Percentiles rank a stretch among this genome's conserved stretches.
Evolutionary conservation across 768 basidiomycete genomes (phyloP).

Genomic region (Naganishia antarctica): DNA sequence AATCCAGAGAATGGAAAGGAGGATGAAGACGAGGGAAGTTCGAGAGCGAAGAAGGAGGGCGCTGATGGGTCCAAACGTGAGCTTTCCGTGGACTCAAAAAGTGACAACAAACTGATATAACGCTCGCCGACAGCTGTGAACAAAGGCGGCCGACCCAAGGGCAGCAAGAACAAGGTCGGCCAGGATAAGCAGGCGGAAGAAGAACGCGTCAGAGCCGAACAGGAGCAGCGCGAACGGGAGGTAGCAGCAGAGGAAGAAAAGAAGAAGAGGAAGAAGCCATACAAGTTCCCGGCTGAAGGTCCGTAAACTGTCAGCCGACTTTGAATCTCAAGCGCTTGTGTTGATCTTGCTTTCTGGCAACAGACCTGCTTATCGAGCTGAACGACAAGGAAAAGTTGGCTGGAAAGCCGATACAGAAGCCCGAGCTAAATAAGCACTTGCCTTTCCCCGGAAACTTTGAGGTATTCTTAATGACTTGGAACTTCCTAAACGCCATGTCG

Average conservation of each 20-base stretch:
- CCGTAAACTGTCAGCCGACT: constrained; percentile 18
- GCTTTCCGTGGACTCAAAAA: background rate
- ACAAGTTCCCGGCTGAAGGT: constrained; percentile 48
- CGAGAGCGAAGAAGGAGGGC: constrained; percentile 22
- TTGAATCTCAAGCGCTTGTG: no score
- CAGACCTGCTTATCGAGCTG: constrained; percentile 45
- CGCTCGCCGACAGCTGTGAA: background rate
- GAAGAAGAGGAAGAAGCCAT: constrained; percentile 38
- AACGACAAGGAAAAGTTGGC: constrained; percentile 32
- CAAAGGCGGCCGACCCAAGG: constrained; percentile 17
- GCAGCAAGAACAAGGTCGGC: constrained; percentile 11
- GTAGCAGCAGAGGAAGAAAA: constrained; percentile 32
- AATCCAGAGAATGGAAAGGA: constrained; percentile 24
- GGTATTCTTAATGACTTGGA: constrained; percentile 84
- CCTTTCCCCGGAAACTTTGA: constrained; percentile 59
- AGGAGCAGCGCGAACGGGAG: constrained; percentile 28
- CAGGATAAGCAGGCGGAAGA: constrained; percentile 29
- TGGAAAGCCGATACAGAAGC: constrained; percentile 33
- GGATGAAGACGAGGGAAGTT: constrained; percentile 31
- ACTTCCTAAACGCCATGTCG: constrained; percentile 91
- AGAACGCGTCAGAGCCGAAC: constrained; percentile 26
- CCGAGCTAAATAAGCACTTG: constrained; percentile 34
- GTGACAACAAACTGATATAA: background rate
- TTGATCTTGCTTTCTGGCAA: background rate
- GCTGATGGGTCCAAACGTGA: constrained; percentile 12